These are phyloP conservation scores for Backusella westeae DNA, from an alignment of 192 early-diverging fungal species.

Conservation along the genomic window DNA sequence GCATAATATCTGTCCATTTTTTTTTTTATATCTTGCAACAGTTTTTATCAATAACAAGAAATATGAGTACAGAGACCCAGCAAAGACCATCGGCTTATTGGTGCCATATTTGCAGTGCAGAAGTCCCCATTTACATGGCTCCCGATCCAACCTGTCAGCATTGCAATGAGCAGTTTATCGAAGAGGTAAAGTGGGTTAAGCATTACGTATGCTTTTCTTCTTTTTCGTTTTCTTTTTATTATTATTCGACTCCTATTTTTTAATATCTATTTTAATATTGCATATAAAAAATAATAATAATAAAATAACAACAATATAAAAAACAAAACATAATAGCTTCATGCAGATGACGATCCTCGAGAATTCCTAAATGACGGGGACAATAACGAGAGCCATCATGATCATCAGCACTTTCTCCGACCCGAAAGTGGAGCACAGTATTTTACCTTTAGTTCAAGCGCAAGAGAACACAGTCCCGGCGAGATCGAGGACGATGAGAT, in stretches of 20 bases:
- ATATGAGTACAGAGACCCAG: constrained; percentile 3
- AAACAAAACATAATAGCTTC: neutral
- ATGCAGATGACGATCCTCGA: constrained; percentile 18
- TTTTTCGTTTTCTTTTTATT: neutral
- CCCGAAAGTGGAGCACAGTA: constrained; percentile 1
- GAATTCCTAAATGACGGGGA: constrained; percentile 6
- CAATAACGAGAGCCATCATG: neutral
- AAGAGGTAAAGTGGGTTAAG: constrained; percentile 56
- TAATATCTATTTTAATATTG: neutral
- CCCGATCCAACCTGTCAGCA: constrained; percentile 77
- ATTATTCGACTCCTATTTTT: neutral
- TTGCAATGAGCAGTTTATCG: constrained; percentile 81
- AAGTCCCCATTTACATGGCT: constrained; percentile 68
- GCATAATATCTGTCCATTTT: neutral
- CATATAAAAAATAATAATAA: neutral
- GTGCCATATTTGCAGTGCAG: constrained; percentile 63
- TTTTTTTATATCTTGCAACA: constrained; percentile 1
- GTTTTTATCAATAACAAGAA: neutral
- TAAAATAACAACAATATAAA: neutral
- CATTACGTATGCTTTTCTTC: neutral
- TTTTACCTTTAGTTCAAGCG: neutral
- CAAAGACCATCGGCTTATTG: constrained; percentile 40
- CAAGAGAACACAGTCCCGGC: neutral
- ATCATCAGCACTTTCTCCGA: neutral
- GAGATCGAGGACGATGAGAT: constrained; percentile 5